These are phyloP conservation scores for Aeminium ludgeri DNA, from an alignment of 495 filamentous ascomycete species.

Conservation along the genomic window DNA sequence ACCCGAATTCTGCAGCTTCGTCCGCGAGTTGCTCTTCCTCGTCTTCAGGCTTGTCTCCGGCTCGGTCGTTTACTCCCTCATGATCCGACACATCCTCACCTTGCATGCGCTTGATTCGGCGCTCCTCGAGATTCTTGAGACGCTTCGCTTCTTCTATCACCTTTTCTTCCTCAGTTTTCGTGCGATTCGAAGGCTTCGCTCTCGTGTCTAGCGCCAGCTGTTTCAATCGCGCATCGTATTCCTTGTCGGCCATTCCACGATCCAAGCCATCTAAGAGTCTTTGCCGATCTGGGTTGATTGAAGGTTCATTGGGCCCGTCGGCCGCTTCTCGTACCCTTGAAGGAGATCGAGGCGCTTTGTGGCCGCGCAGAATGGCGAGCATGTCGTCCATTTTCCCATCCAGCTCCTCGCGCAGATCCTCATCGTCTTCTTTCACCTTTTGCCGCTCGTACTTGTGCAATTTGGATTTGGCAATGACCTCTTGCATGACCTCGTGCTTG, in stretches of 20 bases:
- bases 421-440: conserved; percentile 82
- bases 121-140: conserved; percentile 63
- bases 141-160: conserved; percentile 53
- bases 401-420: conserved; percentile 66
- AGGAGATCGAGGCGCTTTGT: conserved; percentile 18
- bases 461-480: conserved; percentile 95
- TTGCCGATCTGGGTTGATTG: conserved; percentile 43
- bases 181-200: conserved; percentile 67
- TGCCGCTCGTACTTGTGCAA: conserved; percentile 85
- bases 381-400: conserved; percentile 67
- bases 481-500: conserved; percentile 90
- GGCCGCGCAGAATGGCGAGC: conserved; percentile 47
- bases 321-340: conserved; percentile 14
- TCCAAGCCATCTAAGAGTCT: conserved; percentile 44
- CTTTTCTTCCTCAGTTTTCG: conserved; percentile 83
- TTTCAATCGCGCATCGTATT: conserved; percentile 69
- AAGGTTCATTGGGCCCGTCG: not conserved
- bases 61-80: conserved; percentile 8
- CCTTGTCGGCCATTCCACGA: conserved; percentile 48
- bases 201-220: conserved; percentile 68
- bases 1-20: conserved; percentile 43
- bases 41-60: conserved; percentile 28
- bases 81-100: conserved; percentile 31
- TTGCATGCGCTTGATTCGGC: conserved; percentile 55
- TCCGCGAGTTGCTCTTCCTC: conserved; percentile 26